Evolutionary conservation across 2,329 filamentous ascomycete species (phyloP), one percentile per base, ranked within the genome.

Genomic region (Bisporella sp.): DNA sequence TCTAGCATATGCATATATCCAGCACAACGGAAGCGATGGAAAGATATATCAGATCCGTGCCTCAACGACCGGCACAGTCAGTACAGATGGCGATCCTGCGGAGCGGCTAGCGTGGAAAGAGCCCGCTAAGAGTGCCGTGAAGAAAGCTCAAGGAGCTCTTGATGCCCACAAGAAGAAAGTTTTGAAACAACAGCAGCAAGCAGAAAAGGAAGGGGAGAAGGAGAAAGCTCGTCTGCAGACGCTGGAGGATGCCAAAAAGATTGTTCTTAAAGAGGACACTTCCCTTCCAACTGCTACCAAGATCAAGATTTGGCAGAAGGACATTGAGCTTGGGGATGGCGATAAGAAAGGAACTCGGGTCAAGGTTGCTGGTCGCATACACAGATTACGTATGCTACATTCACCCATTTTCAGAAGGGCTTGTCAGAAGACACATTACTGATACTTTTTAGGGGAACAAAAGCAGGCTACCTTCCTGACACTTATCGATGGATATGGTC

Each of bases 381-480:
- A 95, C 71, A 81, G 88, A 52, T 73, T 91, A 67, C 80, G 89
- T 37, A 37, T n/a, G 35, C n/a, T 37, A 37, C 8, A 37, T n/a
- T 37, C 21, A 21, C 21, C 3, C 21, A 21, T 21, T 21, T 3
- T 2, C 21, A 21, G 21, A 21, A 21, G 21, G 21, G 3, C 21
- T 21, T 21, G 21, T 21, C 21, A 21, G 4, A 8, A 37, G 8
- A 37, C n/a, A 37, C 2, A 37, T 37, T n/a, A 37, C 35, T 9
- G 35, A 37, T 4, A 9, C 35, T 37, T 37, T 9, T 4, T 37
- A 37, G 35, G 35, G 54, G 76, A 79, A 54, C 91, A 96, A 71
- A 93, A 92, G 71, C 84, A 88, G 64, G 80, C 89, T 57, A 84
- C 89, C 50, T 96, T 96, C 70, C 76, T 96, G 64, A 92, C 85